Evolutionary conservation across 2,329 filamentous ascomycete species (phyloP).

Genomic region (Exophiala phaeomuriformis): DNA sequence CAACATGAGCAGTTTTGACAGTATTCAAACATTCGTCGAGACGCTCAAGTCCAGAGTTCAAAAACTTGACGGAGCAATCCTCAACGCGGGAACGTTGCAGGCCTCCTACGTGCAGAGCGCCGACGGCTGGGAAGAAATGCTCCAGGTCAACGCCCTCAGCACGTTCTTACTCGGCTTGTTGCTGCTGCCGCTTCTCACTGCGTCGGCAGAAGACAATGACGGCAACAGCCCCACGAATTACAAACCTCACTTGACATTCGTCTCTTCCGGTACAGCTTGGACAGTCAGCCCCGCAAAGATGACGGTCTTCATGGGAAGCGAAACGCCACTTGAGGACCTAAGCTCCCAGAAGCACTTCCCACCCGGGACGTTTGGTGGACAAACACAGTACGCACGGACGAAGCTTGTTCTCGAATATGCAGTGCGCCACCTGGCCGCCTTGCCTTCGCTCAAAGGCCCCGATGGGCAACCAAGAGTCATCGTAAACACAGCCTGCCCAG

Average conservation of each 20-base stretch:
- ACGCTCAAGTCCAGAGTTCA: conserved; percentile 29
- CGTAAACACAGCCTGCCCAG: conserved; percentile 41
- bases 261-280: conserved; percentile 38
- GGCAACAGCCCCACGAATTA: conserved; percentile 18
- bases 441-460: conserved; percentile 18
- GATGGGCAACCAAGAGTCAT: conserved; percentile 36
- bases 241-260: conserved; percentile 38
- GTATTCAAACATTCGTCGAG: conserved; percentile 40
- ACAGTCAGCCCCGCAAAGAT: conserved; percentile 32
- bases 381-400: conserved; percentile 37
- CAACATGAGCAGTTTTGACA: conserved; percentile 42
- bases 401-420: conserved; percentile 40
- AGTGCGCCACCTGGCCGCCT: conserved; percentile 34
- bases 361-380: conserved; percentile 18
- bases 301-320: conserved; percentile 25
- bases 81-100: conserved; percentile 42
- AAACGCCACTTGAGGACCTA: conserved; percentile 32
- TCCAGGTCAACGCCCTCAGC: conserved; percentile 54
- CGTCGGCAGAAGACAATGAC: conserved; percentile 29
- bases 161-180: conserved; percentile 49
- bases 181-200: conserved; percentile 43
- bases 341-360: conserved; percentile 31
- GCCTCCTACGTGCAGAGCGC: conserved; percentile 32
- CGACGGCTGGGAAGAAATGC: conserved; percentile 45
- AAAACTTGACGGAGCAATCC: conserved; percentile 40